Evolutionary conservation across 495 filamentous ascomycete species (phyloP), one percentile per base, ranked within the genome.

Genomic region (Durotheca rogersii): DNA sequence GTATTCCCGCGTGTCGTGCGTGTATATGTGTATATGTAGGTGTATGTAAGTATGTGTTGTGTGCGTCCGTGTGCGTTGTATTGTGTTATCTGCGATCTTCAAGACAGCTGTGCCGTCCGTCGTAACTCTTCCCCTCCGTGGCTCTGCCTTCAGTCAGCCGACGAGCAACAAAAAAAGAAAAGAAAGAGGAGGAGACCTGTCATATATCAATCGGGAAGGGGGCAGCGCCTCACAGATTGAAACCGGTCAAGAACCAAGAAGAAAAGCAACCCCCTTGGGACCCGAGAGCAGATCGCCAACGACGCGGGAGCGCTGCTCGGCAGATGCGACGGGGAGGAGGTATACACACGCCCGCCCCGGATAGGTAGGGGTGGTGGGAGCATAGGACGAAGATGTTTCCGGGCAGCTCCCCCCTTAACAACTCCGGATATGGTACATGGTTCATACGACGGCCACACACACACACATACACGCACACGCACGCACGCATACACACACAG

Each of bases 201-300:
- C 56, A 59, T 18, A 54, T 59, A 59, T 59, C 56, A 54, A 3
- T 4, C 45, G 21, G n/a, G n/a, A n/a, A n/a, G n/a, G 5, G 39
- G 16, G 47, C 47, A 25, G 35, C 41, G 41, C 35, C 15, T 47
- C 38, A 45, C 18, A 42, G 46, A 36, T 34, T 50, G 41, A 54
- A 33, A 54, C 56, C 49, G 56, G 56, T 47, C 16, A 50, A 58
- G 35, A 38, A 41, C 23, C n/a, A n/a, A n/a, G n/a, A n/a, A n/a
- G n/a, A n/a, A n/a, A n/a, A n/a, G n/a, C n/a, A n/a, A 43, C 16
- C 35, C 1, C 18, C 15, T 34, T 44, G 3, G 31, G 29, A 32
- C 18, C 15, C 16, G 16, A 15, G 15, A 37, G 34, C 11, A 53
- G 53, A 52, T 52, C 39, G 21, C 38, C 40, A 49, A 56, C 31